Percentiles rank a stretch among this genome's conserved stretches.
Conservation (phyloP, 2,329 filamentous ascomycete genomes). For the Penicillium sp. region DNA sequence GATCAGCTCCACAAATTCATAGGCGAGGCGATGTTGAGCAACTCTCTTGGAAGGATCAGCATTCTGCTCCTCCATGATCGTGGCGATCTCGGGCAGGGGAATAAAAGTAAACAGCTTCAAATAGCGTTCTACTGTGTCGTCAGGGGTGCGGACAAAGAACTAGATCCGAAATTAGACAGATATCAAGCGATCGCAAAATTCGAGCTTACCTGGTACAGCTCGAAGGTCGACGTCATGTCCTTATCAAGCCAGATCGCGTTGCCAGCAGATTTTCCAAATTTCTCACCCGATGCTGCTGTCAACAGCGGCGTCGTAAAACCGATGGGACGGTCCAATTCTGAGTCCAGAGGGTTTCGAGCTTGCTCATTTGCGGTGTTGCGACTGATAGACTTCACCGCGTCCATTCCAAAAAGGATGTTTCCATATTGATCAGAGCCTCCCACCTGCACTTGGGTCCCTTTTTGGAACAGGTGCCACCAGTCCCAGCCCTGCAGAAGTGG, state of each 20-base stretch:
- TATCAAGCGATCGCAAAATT: neutral
- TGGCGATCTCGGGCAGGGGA: constrained; percentile 66
- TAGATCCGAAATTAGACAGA: constrained; percentile 40
- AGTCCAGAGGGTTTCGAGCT: constrained; percentile 36
- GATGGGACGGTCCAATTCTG: constrained; percentile 56
- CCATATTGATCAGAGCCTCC: constrained; percentile 95
- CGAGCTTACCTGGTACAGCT: constrained; percentile 69
- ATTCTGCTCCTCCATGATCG: constrained; percentile 67
- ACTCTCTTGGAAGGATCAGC: constrained; percentile 68
- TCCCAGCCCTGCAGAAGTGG: constrained; percentile 95
- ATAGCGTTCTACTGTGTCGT: constrained; percentile 77
- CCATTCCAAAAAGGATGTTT: constrained; percentile 89
- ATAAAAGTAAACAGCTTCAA: constrained; percentile 91
- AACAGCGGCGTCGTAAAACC: constrained; percentile 90
- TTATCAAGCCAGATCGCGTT: constrained; percentile 92
- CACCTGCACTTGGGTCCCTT: constrained; percentile 77
- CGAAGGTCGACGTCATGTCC: constrained; percentile 76
- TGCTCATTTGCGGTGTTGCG: constrained; percentile 44
- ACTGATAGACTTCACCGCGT: constrained; percentile 75
- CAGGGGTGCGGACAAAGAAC: constrained; percentile 81
- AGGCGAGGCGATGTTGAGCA: constrained; percentile 81
- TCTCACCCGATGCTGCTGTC: constrained; percentile 79
- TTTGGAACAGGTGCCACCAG: constrained; percentile 84
- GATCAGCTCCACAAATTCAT: constrained; percentile 76
- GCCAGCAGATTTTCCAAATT: constrained; percentile 92